A percentile compares a stretch with the other conserved stretches of the same genome.
phyloP scores from a whole-genome alignment of 768 basidiomycete species.

The Xerocomus spinulosus region DNA sequence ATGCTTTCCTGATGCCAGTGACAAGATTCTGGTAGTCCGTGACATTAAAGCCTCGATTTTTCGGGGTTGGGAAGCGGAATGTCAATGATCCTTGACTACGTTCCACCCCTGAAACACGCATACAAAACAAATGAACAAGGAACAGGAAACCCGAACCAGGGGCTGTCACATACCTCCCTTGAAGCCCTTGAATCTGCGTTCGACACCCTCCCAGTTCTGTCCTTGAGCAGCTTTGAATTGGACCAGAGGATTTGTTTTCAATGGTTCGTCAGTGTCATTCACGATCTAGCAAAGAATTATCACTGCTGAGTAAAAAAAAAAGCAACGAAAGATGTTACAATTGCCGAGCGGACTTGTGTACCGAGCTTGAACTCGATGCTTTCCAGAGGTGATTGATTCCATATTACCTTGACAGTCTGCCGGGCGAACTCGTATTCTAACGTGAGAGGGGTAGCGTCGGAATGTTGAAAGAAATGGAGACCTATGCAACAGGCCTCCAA shows the following conservation, averaged over 20 bases:
- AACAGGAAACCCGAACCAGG: not conserved
- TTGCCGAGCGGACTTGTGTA: conserved; percentile 8
- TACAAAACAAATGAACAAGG: not conserved
- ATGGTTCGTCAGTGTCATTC: conserved; percentile 1
- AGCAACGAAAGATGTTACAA: conserved; percentile 10
- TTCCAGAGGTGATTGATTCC: conserved; percentile 9
- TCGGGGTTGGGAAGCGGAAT: conserved; percentile 21
- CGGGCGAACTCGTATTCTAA: conserved; percentile 11
- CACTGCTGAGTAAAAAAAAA: not conserved
- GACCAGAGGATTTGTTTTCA: conserved; percentile 21
- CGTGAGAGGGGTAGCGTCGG: conserved; percentile 7
- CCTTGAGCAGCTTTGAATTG: conserved; percentile 11
- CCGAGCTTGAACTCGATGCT: conserved; percentile 15
- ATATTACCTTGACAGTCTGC: conserved; percentile 9
- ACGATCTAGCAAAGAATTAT: conserved; percentile 20
- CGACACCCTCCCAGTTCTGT: conserved; percentile 3
- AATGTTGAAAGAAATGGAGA: conserved; percentile 12
- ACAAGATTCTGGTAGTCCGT: conserved; percentile 24
- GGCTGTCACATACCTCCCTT: conserved; percentile 20
- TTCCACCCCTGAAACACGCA: conserved; percentile 11
- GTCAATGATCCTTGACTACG: conserved; percentile 9
- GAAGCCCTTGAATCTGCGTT: conserved; percentile 19
- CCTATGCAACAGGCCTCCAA: conserved; percentile 29
- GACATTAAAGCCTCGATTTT: conserved; percentile 10
- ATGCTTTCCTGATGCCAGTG: conserved; percentile 6